Evolutionary conservation across 2,329 filamentous ascomycete genomes (phyloP).

Genomic region (Fusarium lyarnte): DNA sequence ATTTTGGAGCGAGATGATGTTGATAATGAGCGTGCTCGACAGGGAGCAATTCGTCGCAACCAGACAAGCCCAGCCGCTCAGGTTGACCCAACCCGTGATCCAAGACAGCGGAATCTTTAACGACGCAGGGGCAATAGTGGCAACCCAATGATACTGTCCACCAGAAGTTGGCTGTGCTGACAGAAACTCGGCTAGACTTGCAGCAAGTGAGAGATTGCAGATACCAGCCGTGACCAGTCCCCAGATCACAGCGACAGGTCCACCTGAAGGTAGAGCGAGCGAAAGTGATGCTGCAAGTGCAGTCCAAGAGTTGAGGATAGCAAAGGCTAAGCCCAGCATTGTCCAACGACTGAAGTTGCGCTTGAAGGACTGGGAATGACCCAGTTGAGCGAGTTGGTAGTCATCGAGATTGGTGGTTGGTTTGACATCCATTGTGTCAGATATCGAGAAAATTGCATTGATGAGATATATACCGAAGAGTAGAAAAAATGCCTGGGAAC

Average conservation of each 20-base stretch:
- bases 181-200: constrained; percentile 75
- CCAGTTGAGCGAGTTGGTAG: constrained; percentile 31
- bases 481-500: neutral
- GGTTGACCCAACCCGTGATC: constrained; percentile 68
- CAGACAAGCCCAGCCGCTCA: constrained; percentile 71
- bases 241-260: constrained; percentile 73
- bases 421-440: constrained; percentile 10
- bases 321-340: constrained; percentile 57
- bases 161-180: constrained; percentile 68
- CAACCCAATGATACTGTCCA: constrained; percentile 78
- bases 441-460: neutral
- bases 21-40: constrained; percentile 72
- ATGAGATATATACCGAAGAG: neutral
- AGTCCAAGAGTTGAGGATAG: constrained; percentile 60
- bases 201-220: constrained; percentile 60
- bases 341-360: constrained; percentile 35
- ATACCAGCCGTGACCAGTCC: constrained; percentile 52
- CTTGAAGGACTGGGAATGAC: constrained; percentile 33
- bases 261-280: constrained; percentile 69
- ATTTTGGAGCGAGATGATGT: constrained; percentile 70
- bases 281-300: constrained; percentile 57
- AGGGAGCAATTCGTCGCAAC: constrained; percentile 75
- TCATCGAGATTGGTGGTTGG: constrained; percentile 25
- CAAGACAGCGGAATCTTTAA: constrained; percentile 42
- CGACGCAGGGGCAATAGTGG: constrained; percentile 46